These are phyloP conservation scores for Liriodendron chinense DNA, from an alignment of 164 flowering plant genomes.

Conservation along the genomic window DNA sequence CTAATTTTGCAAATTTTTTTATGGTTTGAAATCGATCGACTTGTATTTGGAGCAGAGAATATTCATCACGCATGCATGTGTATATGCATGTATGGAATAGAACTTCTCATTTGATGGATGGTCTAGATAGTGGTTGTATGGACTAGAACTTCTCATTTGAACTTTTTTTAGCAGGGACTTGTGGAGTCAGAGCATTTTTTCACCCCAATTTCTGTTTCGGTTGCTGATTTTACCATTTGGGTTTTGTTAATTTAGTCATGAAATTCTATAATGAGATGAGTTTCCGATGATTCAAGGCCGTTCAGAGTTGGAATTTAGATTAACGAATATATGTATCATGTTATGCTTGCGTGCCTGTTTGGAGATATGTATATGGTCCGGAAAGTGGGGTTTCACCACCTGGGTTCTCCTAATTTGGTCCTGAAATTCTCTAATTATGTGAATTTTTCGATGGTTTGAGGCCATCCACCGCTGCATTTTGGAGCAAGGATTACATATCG, in stretches of 20 bases:
- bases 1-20: neutral
- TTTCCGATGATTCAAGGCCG: neutral
- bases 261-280: neutral
- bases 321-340: neutral
- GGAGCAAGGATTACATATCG: neutral
- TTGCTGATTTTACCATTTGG: neutral
- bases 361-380: neutral
- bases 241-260: neutral
- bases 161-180: conserved; percentile 65
- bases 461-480: neutral
- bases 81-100: neutral
- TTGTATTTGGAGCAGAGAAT: conserved; percentile 16
- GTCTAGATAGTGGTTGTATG: conserved; percentile 46
- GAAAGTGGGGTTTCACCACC: too few relatives aligned
- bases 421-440: neutral
- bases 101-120: neutral
- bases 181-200: conserved; percentile 58
- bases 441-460: neutral
- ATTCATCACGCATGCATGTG: neutral
- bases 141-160: conserved; percentile 76
- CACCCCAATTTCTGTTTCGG: neutral
- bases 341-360: neutral
- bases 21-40: conserved; percentile 23
- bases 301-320: neutral
- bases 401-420: too few relatives aligned